phyloP scores from a whole-genome alignment of 2,329 filamentous ascomycete genomes.

The Capronia epimyces region DNA sequence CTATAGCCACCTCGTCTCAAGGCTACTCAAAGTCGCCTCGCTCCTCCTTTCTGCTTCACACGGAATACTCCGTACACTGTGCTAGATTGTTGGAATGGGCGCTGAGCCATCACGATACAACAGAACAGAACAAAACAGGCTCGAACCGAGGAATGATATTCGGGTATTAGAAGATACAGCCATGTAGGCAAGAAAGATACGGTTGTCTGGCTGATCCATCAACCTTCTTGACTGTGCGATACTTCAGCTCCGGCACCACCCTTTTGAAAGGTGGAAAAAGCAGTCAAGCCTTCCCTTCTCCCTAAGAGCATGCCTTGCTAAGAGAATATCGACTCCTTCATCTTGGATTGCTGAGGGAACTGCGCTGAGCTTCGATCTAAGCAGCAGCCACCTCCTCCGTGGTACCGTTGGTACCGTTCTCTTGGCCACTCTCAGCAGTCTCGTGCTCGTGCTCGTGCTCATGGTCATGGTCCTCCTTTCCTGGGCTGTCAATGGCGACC shows the following conservation, averaged over 20 bases:
- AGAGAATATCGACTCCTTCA: slow-evolving; percentile 23
- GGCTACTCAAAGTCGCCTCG: no score
- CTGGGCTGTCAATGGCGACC: slow-evolving; percentile 98
- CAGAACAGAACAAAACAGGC: background rate
- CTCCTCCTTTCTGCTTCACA: no score
- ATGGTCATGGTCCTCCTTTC: slow-evolving; percentile 71
- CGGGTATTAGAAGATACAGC: slow-evolving; percentile 26
- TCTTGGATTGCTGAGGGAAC: background rate
- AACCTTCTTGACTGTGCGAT: slow-evolving; percentile 25
- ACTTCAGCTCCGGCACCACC: slow-evolving; percentile 21
- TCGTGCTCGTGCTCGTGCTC: background rate
- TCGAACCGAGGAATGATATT: slow-evolving; percentile 10
- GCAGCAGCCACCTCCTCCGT: slow-evolving; percentile 25
- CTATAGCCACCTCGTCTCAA: no score
- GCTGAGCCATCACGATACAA: no score
- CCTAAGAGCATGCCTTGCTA: slow-evolving; percentile 24
- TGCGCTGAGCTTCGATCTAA: slow-evolving; percentile 12
- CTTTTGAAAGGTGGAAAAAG: slow-evolving; percentile 20
- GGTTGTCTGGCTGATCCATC: slow-evolving; percentile 22
- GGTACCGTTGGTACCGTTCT: slow-evolving; percentile 26
- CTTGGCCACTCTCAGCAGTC: slow-evolving; percentile 48
- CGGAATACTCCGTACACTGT: no score
- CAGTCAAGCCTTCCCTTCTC: slow-evolving; percentile 25
- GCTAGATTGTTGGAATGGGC: no score
- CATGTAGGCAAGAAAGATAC: slow-evolving; percentile 23